These are phyloP conservation scores for Talaromyces sp. DNA, from an alignment of 2,329 filamentous ascomycete species.

Conservation along the genomic window DNA sequence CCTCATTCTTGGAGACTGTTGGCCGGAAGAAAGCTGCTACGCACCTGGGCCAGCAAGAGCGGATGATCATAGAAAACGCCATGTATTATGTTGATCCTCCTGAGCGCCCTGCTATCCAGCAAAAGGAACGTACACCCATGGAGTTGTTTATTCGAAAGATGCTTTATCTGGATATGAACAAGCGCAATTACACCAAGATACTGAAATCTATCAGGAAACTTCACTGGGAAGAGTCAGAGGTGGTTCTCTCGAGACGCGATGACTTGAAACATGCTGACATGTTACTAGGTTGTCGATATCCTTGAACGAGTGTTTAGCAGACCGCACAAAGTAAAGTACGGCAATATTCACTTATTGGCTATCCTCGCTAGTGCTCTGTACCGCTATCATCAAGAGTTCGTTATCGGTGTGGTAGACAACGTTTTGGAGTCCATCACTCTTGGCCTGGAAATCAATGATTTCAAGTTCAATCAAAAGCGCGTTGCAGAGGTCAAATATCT, in stretches of 20 bases:
- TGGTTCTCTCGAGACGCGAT: slow-evolving; percentile 30
- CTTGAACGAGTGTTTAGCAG: slow-evolving; percentile 92
- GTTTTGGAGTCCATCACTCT: slow-evolving; percentile 82
- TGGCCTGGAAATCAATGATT: slow-evolving; percentile 92
- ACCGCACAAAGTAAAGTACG: slow-evolving; percentile 95
- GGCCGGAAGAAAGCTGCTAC: slow-evolving; percentile 95
- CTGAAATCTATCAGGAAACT: slow-evolving; percentile 91
- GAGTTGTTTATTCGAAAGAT: slow-evolving; percentile 91
- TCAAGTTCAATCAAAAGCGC: slow-evolving; percentile 92
- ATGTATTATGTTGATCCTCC: slow-evolving; percentile 98
- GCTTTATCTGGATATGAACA: slow-evolving; percentile 89
- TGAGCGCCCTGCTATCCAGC: slow-evolving; percentile 86
- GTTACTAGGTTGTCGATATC: slow-evolving; percentile 64
- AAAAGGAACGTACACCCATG: slow-evolving; percentile 91
- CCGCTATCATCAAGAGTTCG: slow-evolving; percentile 87
- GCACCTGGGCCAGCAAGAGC: slow-evolving; percentile 90
- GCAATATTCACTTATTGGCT: slow-evolving; percentile 89
- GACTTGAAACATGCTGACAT: slow-evolving; percentile 6
- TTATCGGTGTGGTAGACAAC: slow-evolving; percentile 87
- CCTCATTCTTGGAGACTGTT: slow-evolving; percentile 87
- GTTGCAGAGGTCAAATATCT: slow-evolving; percentile 96
- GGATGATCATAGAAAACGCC: slow-evolving; percentile 97
- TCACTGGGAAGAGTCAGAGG: slow-evolving; percentile 93
- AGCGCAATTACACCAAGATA: slow-evolving; percentile 88
- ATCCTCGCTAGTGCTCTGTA: slow-evolving; percentile 86